Base-by-base conservation (phyloP, 2,329 filamentous ascomycete genomes). In the Xylariaceae sp. region DNA sequence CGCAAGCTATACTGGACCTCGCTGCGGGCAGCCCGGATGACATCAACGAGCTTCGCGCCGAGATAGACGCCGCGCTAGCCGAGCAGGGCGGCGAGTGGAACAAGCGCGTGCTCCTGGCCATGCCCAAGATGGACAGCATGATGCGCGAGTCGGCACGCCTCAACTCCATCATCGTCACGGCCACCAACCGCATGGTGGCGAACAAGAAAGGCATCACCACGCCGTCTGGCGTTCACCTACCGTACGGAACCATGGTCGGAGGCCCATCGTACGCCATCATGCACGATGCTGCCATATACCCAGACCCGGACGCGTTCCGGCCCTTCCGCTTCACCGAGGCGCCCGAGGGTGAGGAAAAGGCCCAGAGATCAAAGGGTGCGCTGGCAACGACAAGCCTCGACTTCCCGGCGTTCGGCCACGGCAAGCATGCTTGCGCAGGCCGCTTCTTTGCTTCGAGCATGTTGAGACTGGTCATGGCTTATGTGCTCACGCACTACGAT, bases 1-100 rank as follows among this genome's bases (percentile, higher is more conserved):
- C 61, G 2, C 65, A 45, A 45, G 64, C 26, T 7, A 47, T 76
- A 24, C 64, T 66, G 24, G 69, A 75, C 40, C 56, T 76, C 1
- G 60, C 58, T 2, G 31, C 63, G 55, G 16, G 65, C 4, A 17
- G 31, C 14, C 27, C 38, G 4, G 44, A 70, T 41, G 64, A 66
- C 49, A 50, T 73, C 23, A 62, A 68, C 23, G 63, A 66, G 31
- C 53, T 73, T 17, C 62, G 70, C 2, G 53, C 62, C 13, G 70
- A 73, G 51, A 67, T 69, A 17, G 40, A 52, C 9, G 29, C 40
- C 11, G 56, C 55, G 18, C 53, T 63, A 2, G 51, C 50, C 7
- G 54, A 51, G 36, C 37, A 56, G 36, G 48, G 44, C 30, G 55
- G 55, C 3, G 23, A 48, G 23, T 62, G 60, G 59, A 52, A 57